These are phyloP conservation scores for Aaosphaeria arxii DNA, from an alignment of 2,329 filamentous ascomycete genomes.

Conservation along the genomic window DNA sequence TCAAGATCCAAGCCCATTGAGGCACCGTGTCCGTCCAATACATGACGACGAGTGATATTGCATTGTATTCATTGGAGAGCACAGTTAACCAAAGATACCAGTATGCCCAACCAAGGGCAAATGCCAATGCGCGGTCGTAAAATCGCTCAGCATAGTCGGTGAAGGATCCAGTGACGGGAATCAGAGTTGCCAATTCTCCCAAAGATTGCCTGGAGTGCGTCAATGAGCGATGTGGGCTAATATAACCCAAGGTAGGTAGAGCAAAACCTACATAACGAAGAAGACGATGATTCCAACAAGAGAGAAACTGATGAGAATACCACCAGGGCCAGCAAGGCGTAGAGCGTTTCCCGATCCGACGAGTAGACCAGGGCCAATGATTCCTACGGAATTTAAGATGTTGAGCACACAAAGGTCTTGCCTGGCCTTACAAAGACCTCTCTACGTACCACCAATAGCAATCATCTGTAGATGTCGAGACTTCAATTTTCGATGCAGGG, in stretches of 20 bases:
- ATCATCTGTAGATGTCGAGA: constrained; percentile 20
- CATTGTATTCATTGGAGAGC: constrained; percentile 44
- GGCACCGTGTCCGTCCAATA: constrained; percentile 46
- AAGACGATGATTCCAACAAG: constrained; percentile 15
- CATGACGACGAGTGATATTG: constrained; percentile 44
- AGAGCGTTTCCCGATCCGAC: constrained; percentile 15
- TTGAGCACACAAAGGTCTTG: neutral
- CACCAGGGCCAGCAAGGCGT: constrained; percentile 10
- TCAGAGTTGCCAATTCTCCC: constrained; percentile 13
- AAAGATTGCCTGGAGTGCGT: constrained; percentile 12
- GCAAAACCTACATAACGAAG: constrained; percentile 10
- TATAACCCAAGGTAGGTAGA: neutral
- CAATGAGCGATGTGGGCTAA: neutral
- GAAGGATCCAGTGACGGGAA: constrained; percentile 13
- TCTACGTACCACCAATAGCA: constrained; percentile 14
- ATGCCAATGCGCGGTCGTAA: constrained; percentile 11
- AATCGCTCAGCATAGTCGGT: constrained; percentile 14
- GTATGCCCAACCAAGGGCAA: constrained; percentile 16
- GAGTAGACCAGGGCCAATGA: constrained; percentile 14
- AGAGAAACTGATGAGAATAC: constrained; percentile 13
- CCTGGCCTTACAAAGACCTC: no score
- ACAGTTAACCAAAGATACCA: constrained; percentile 48
- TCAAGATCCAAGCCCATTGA: constrained; percentile 46
- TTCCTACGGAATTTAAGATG: constrained; percentile 3
- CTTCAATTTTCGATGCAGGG: constrained; percentile 17